These are phyloP conservation scores for Paraurostyla sp. DNA, from an alignment of 73 alveolate species.

Conservation along the genomic window DNA sequence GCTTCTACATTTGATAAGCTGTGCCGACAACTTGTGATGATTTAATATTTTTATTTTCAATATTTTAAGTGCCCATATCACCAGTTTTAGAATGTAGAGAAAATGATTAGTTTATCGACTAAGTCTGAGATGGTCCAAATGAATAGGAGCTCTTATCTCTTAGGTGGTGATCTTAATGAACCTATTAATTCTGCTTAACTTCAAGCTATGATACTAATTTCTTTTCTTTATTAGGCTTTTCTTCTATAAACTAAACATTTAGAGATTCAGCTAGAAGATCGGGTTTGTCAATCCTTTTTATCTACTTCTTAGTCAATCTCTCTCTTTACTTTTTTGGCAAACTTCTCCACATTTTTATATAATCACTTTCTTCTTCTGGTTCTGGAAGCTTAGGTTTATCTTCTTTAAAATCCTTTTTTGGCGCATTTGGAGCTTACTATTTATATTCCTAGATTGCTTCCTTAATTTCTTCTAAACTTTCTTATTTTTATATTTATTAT, in stretches of 20 bases:
- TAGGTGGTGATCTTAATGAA: background rate
- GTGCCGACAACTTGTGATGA: background rate
- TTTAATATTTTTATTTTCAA: background rate
- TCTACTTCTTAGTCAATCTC: slow-evolving; percentile 24
- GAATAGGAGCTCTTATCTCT: background rate
- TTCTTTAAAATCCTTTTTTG: background rate
- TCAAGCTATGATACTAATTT: background rate
- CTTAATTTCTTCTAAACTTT: too few relatives aligned
- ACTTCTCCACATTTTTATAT: slow-evolving; percentile 44
- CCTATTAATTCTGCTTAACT: background rate
- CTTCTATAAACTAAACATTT: background rate
- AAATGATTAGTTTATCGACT: background rate
- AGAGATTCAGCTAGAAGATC: slow-evolving; percentile 18
- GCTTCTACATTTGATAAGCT: background rate
- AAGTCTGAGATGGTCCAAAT: background rate
- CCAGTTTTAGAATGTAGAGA: background rate
- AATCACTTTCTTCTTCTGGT: slow-evolving; percentile 30
- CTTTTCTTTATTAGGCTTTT: slow-evolving; percentile 1
- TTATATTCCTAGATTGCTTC: background rate
- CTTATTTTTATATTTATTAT: too few relatives aligned
- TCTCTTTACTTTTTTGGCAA: slow-evolving; percentile 21
- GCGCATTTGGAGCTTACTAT: background rate
- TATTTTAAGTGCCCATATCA: background rate
- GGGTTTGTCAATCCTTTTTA: slow-evolving; percentile 41
- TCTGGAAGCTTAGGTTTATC: too few relatives aligned